These are phyloP conservation scores for Podospora anserina DNA, from an alignment of 495 filamentous ascomycete species.

Conservation along the genomic window DNA sequence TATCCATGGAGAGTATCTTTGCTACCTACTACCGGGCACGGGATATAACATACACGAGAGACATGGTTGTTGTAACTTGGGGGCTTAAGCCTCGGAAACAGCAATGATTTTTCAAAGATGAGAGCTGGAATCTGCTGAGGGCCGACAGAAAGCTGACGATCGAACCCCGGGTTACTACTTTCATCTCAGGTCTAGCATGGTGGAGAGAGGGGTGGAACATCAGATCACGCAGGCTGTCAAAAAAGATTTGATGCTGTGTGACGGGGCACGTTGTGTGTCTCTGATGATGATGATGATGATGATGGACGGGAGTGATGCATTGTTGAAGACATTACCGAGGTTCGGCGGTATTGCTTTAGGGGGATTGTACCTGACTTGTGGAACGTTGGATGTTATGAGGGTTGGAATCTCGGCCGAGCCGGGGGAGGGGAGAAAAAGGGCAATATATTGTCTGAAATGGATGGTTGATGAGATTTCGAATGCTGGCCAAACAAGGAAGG, in stretches of 20 bases:
- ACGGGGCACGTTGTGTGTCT: neutral
- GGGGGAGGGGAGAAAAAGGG: too few species aligned
- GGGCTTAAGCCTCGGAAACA: too few species aligned
- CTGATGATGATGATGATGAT: neutral
- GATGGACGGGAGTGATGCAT: neutral
- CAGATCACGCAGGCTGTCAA: neutral
- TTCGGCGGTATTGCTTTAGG: neutral
- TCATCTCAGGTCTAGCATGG: neutral
- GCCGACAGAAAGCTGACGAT: too few species aligned
- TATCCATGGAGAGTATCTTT: neutral
- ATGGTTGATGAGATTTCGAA: neutral
- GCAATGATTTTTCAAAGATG: too few species aligned
- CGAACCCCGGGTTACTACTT: neutral
- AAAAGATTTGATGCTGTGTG: neutral
- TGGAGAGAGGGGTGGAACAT: neutral
- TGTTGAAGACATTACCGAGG: neutral
- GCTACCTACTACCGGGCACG: neutral
- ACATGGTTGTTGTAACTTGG: neutral
- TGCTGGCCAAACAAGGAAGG: neutral
- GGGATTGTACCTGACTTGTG: neutral
- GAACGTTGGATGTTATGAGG: neutral
- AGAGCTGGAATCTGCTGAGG: too few species aligned
- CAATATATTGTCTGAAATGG: neutral
- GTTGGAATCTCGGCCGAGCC: neutral
- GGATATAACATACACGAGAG: neutral